phyloP scores from a whole-genome alignment of 2,329 filamentous ascomycete genomes.

The Penicillium griseofulvum region DNA sequence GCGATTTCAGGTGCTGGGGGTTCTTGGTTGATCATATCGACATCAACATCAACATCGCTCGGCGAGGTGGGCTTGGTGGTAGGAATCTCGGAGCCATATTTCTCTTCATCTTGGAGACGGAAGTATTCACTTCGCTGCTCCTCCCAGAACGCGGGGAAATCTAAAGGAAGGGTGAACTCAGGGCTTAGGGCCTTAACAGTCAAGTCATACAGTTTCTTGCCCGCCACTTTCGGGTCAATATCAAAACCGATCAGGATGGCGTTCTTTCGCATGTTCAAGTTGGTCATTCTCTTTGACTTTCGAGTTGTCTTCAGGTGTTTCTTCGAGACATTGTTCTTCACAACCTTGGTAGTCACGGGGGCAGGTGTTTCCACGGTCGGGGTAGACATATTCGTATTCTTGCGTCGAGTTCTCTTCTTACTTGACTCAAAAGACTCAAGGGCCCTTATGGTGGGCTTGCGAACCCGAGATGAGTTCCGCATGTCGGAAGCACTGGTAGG shows the following conservation, averaged over 20 bases:
- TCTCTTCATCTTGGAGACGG: background rate
- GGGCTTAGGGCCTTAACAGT: conserved; percentile 6
- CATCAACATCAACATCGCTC: background rate
- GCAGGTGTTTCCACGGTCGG: conserved; percentile 2
- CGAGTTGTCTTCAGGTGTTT: conserved; percentile 1
- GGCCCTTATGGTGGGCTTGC: conserved; percentile 32
- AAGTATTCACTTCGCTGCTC: conserved; percentile 7
- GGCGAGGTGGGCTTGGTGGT: background rate
- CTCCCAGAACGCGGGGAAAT: conserved; percentile 5
- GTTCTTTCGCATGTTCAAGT: background rate
- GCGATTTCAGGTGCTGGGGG: background rate
- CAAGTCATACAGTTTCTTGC: conserved; percentile 10
- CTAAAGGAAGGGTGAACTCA: conserved; percentile 9
- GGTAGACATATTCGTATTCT: background rate
- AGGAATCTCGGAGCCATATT: background rate
- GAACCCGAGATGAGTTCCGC: conserved; percentile 28
- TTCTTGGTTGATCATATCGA: background rate
- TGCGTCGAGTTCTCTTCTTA: conserved; percentile 13
- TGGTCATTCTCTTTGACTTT: conserved; percentile 5
- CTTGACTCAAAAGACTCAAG: conserved; percentile 24
- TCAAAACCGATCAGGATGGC: conserved; percentile 5
- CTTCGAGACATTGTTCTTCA: background rate
- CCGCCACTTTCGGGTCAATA: conserved; percentile 5
- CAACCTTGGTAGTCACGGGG: background rate
- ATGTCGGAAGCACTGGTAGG: conserved; percentile 18